A percentile compares a stretch with the other conserved stretches of the same genome.
Evolutionary conservation across 208 protist genomes (phyloP).

Genomic region (Crithidia sp.): DNA sequence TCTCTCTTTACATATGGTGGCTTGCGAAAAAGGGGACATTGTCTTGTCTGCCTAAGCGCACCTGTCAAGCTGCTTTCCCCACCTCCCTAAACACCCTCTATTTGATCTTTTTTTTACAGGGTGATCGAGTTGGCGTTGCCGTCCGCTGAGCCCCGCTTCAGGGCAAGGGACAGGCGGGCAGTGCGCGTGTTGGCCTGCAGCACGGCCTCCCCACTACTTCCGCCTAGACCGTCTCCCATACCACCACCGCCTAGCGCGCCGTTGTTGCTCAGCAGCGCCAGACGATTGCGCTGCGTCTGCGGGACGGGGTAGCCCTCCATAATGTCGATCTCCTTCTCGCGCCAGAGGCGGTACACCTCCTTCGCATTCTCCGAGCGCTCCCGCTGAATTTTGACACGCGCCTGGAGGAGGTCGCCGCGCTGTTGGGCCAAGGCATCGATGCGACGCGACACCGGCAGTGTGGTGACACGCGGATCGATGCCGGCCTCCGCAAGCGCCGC

Average conservation of each 20-base stretch:
- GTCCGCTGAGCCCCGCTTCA: background rate
- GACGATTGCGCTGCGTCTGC: constrained; percentile 36
- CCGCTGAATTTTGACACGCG: constrained; percentile 47
- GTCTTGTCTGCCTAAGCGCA: no score
- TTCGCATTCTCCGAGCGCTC: constrained; percentile 81
- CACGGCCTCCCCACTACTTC: background rate
- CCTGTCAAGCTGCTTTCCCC: no score
- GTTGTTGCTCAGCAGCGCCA: constrained; percentile 24
- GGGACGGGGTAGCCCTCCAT: constrained; percentile 32
- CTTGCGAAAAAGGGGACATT: no score
- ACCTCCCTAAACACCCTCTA: no score
- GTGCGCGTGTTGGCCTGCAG: background rate
- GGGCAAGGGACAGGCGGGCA: background rate
- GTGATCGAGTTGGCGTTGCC: background rate
- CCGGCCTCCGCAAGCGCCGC: constrained; percentile 56
- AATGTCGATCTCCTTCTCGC: constrained; percentile 77
- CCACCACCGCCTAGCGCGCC: background rate
- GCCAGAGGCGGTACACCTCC: constrained; percentile 82
- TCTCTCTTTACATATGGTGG: no score
- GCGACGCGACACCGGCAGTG: constrained; percentile 57
- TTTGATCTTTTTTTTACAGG: background rate
- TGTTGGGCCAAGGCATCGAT: constrained; percentile 70
- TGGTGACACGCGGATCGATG: constrained; percentile 68
- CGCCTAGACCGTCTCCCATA: background rate
- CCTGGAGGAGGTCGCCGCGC: constrained; percentile 46